Evolutionary conservation across 257 asterid genomes (phyloP).

Genomic region (Solanum tarijense): DNA sequence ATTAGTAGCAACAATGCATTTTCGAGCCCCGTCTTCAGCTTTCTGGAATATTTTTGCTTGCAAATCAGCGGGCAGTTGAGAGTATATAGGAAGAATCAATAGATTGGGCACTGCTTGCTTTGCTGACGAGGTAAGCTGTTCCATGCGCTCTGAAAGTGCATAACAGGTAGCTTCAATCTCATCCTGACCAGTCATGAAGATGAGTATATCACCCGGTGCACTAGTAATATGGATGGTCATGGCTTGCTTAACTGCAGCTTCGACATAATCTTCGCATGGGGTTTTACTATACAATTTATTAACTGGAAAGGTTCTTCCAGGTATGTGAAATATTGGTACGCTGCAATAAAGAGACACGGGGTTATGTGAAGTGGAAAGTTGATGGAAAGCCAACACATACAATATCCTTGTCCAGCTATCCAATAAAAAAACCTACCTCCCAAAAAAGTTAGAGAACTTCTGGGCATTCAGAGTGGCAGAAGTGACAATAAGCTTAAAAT

Average conservation of each 20-base stretch:
- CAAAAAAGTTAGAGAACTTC: slow-evolving; percentile 84
- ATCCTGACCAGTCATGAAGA: slow-evolving; percentile 98
- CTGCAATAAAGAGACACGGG: slow-evolving; percentile 27
- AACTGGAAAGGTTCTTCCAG: slow-evolving; percentile 95
- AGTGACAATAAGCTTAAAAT: slow-evolving; percentile 93
- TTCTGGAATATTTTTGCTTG: slow-evolving; percentile 91
- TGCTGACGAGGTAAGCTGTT: slow-evolving; percentile 53
- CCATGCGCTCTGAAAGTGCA: slow-evolving; percentile 90
- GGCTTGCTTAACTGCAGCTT: slow-evolving; percentile 92
- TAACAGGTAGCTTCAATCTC: slow-evolving; percentile 96
- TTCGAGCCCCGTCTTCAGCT: slow-evolving; percentile 93
- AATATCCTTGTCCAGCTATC: neutral
- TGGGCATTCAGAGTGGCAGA: slow-evolving; percentile 93
- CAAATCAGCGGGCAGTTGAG: slow-evolving; percentile 95
- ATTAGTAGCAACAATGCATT: slow-evolving; percentile 92
- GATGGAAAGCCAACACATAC: neutral
- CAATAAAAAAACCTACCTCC: slow-evolving; percentile 47
- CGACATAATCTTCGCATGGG: slow-evolving; percentile 95
- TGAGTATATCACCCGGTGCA: slow-evolving; percentile 91
- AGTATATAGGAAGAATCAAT: slow-evolving; percentile 85
- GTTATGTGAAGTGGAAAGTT: neutral
- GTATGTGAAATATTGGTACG: slow-evolving; percentile 92
- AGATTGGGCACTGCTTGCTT: slow-evolving; percentile 77
- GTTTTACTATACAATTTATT: slow-evolving; percentile 64
- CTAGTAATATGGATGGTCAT: slow-evolving; percentile 90